These are phyloP conservation scores for Nakazawaea ambrosiae DNA, from an alignment of 805 yeast genomes.

Conservation along the genomic window DNA sequence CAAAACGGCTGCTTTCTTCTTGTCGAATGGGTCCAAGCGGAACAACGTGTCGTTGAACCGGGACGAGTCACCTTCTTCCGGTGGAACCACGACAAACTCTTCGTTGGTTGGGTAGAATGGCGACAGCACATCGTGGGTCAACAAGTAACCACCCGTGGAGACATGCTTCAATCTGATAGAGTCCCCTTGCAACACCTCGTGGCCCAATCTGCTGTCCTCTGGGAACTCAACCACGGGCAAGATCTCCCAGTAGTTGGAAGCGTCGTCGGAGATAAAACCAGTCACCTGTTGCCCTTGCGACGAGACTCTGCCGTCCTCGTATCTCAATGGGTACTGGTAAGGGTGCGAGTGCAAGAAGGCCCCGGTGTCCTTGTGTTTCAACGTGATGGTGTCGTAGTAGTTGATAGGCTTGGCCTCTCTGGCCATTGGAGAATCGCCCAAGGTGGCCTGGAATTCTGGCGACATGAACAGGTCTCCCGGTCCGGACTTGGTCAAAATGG, in stretches of 20 bases:
- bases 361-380: conserved; percentile 74
- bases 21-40: conserved; percentile 56
- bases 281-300: conserved; percentile 95
- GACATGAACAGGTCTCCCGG: conserved; percentile 96
- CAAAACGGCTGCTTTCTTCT: conserved; percentile 41
- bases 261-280: conserved; percentile 45
- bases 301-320: conserved; percentile 93
- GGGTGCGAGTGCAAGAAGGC: conserved; percentile 80
- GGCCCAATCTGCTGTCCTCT: conserved; percentile 28
- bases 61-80: conserved; percentile 48
- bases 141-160: conserved; percentile 68
- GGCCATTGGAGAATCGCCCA: conserved; percentile 76
- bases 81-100: conserved; percentile 73
- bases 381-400: conserved; percentile 67
- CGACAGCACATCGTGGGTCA: conserved; percentile 95
- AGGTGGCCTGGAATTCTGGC: conserved; percentile 88
- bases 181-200: conserved; percentile 63
- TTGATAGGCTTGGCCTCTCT: conserved; percentile 64
- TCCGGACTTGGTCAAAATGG: conserved; percentile 76
- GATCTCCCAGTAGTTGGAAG: conserved; percentile 79
- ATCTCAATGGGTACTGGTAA: conserved; percentile 75
- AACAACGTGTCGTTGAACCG: conserved; percentile 73
- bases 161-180: conserved; percentile 74
- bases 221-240: conserved; percentile 51
- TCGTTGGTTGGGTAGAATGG: conserved; percentile 89